Evolutionary conservation across 352 stramenopile species (phyloP).

Genomic region (Phytophthora tubulina): DNA sequence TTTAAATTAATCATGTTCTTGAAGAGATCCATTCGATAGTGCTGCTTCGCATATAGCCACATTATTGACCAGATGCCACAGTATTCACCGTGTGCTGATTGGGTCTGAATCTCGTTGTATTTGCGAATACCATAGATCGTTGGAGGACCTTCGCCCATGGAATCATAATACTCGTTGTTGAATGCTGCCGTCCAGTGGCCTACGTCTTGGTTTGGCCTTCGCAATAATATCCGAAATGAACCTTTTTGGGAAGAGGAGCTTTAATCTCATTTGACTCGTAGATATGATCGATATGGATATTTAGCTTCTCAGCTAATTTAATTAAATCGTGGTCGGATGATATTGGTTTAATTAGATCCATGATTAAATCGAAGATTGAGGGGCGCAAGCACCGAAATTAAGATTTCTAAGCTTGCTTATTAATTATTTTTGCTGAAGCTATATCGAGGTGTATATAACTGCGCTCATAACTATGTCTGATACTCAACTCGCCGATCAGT

Average conservation of each 20-base stretch:
- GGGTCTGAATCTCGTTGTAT: slow-evolving; percentile 1
- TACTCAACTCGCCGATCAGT: too few relatives aligned
- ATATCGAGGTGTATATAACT: too few relatives aligned
- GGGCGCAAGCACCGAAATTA: too few relatives aligned
- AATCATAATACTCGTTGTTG: slow-evolving; percentile 1
- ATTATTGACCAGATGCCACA: background rate
- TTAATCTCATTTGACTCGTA: background rate
- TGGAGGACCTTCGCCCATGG: too few relatives aligned
- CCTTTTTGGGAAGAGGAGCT: background rate
- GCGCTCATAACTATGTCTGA: too few relatives aligned
- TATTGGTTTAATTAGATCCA: slow-evolving; percentile 2
- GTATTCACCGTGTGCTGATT: slow-evolving; percentile 1
- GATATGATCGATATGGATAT: background rate
- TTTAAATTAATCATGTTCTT: too few relatives aligned
- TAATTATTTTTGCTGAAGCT: too few relatives aligned
- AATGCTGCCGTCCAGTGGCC: slow-evolving; percentile 4
- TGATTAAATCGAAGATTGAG: too few relatives aligned
- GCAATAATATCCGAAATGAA: slow-evolving; percentile 8
- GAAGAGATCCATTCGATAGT: background rate
- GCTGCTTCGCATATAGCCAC: background rate
- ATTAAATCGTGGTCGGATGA: background rate
- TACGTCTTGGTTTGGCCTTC: background rate
- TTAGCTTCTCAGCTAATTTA: background rate
- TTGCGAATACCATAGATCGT: background rate
- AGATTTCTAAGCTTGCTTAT: too few relatives aligned